Base-by-base conservation (phyloP, 2,329 filamentous ascomycete genomes). In the Cladosporium halotolerans region DNA sequence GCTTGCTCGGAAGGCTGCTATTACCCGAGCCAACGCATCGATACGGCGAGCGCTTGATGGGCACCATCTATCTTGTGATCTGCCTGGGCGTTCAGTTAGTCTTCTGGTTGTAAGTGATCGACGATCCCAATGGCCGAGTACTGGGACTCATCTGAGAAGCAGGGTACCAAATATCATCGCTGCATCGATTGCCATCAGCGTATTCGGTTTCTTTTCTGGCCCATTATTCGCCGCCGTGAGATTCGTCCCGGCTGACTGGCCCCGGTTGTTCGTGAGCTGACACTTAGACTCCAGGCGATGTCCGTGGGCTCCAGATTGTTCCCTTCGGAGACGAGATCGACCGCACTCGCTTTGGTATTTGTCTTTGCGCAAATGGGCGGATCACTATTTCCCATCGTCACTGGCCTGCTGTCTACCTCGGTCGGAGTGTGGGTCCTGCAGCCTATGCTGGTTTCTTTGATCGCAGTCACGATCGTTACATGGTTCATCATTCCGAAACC, bases 201-300 rank as follows among this genome's bases (percentile, higher is more conserved):
- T 82, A 0, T 62, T 83, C 2, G 80, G 80, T 0, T 80, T 83
- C 64, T 80, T 83, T 55, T 76, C 75, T 1, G 81, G 80, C 0
- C 80, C 80, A 0, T 73, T 81, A 18, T 84, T 83, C 57, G 77
- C 79, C 1, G 78, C 78, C 0, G 80, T 53, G 36, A 43, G 51
- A 42, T 9, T 9, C 28, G 14, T 78, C 55, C n/a, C 36, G 36
- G n/a, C 8, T 44, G 11, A 19, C 8, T 38, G 16, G 36, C 9
- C n/a, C n/a, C 41, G 2, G 10, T 4, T 3, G 7, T 9, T 8
- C 13, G 10, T 11, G 23, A 41, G n/a, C 41, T 56, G 9, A 52
- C 32, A 43, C 6, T 9, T 14, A 18, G 3, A 18, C 8, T 40
- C n/a, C 19, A 79, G 76, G 78, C 76, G 2, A 77, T 84, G 33